These are phyloP conservation scores for Gastrolobium villosum DNA, from an alignment of 306 rosid species.

Conservation along the genomic window DNA sequence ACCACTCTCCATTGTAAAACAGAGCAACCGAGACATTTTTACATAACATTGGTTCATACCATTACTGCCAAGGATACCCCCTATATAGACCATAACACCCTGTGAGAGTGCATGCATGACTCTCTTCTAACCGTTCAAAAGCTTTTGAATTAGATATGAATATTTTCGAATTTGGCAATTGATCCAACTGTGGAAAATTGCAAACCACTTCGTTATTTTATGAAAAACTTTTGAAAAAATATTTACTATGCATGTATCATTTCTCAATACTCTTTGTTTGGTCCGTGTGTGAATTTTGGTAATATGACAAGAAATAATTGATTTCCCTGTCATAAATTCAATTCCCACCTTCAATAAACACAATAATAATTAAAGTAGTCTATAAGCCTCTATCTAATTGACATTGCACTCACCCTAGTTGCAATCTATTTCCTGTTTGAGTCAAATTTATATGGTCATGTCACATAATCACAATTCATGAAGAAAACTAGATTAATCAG, in stretches of 20 bases:
- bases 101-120: no score
- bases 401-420: not conserved
- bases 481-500: constrained; percentile 14
- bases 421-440: constrained; percentile 9
- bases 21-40: no score
- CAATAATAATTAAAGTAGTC: constrained; percentile 5
- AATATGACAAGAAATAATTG: not conserved
- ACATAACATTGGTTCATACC: no score
- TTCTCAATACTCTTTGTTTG: not conserved
- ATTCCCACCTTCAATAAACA: constrained; percentile 16
- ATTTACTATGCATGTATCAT: not conserved
- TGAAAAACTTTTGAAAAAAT: no score
- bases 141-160: no score
- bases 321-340: not conserved
- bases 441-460: constrained; percentile 25
- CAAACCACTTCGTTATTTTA: not conserved
- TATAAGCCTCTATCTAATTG: not conserved
- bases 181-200: not conserved
- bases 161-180: no score
- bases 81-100: no score
- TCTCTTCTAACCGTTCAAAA: no score
- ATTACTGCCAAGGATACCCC: no score
- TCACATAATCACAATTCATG: constrained; percentile 33
- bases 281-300: not conserved
- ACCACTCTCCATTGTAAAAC: no score